Evolutionary conservation across 1,139 yeast genomes (phyloP).

Genomic region (Meyerozyma guilliermondii): DNA sequence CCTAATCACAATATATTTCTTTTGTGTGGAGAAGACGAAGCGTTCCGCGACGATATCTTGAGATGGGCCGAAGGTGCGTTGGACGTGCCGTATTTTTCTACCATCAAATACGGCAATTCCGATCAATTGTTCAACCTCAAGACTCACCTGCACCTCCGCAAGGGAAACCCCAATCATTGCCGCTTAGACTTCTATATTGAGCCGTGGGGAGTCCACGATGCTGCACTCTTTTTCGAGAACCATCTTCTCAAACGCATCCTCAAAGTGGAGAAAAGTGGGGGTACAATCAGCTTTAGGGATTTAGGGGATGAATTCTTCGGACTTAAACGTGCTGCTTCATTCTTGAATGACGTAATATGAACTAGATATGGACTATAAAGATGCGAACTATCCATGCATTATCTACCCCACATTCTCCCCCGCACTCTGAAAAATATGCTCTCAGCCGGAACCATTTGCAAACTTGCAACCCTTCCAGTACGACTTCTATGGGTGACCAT

Average conservation of each 20-base stretch:
- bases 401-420: too few relatives aligned
- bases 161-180: slow-evolving; percentile 10
- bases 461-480: too few relatives aligned
- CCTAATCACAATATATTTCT: slow-evolving; percentile 25
- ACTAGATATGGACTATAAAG: too few relatives aligned
- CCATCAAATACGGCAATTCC: slow-evolving; percentile 22
- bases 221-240: slow-evolving; percentile 30
- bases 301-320: slow-evolving; percentile 8
- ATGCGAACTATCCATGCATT: too few relatives aligned
- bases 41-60: slow-evolving; percentile 37
- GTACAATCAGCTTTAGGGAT: slow-evolving; percentile 3
- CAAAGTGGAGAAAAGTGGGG: slow-evolving; percentile 3
- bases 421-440: too few relatives aligned
- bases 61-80: slow-evolving; percentile 33
- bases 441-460: too few relatives aligned
- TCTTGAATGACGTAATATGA: slow-evolving; percentile 6
- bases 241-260: slow-evolving; percentile 4
- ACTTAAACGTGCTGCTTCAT: slow-evolving; percentile 6
- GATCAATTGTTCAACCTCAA: slow-evolving; percentile 16
- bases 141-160: slow-evolving; percentile 14
- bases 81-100: slow-evolving; percentile 18
- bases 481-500: too few relatives aligned
- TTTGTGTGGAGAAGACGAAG: slow-evolving; percentile 40
- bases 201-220: slow-evolving; percentile 44
- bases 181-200: slow-evolving; percentile 26